These are phyloP conservation scores for Diplodia intermedia DNA, from an alignment of 2,329 filamentous ascomycete genomes.

Conservation along the genomic window DNA sequence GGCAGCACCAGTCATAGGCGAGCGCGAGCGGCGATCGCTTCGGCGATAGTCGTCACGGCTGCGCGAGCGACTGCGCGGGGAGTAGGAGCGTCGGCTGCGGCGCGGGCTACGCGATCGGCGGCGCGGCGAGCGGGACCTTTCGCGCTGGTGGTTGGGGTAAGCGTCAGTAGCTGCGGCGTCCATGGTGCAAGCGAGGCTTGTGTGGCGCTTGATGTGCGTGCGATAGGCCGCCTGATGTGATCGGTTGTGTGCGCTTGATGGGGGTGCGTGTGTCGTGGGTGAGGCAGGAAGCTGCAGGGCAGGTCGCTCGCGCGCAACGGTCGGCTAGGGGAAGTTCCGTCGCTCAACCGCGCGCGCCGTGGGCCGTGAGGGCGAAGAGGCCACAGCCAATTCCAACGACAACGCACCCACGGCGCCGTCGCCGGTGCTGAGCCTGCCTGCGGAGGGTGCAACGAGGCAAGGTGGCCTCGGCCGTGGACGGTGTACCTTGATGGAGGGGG, in stretches of 20 bases:
- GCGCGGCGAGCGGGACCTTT: slow-evolving; percentile 80
- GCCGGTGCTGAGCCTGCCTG: slow-evolving; percentile 7
- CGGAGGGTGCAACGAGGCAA: neutral
- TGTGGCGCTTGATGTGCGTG: slow-evolving; percentile 30
- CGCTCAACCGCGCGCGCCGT: slow-evolving; percentile 31
- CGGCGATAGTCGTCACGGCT: slow-evolving; percentile 67
- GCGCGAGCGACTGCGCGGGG: slow-evolving; percentile 74
- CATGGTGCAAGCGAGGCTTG: slow-evolving; percentile 29
- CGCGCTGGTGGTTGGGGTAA: slow-evolving; percentile 64
- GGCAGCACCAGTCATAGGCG: slow-evolving; percentile 78
- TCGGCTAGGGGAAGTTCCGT: slow-evolving; percentile 33
- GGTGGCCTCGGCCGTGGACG: slow-evolving; percentile 2
- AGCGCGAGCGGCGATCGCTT: slow-evolving; percentile 68
- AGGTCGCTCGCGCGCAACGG: slow-evolving; percentile 32
- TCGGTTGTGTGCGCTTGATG: slow-evolving; percentile 25
- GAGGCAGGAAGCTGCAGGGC: slow-evolving; percentile 31
- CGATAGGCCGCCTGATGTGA: slow-evolving; percentile 25
- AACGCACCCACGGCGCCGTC: neutral
- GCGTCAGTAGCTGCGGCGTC: slow-evolving; percentile 30
- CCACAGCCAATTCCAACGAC: slow-evolving; percentile 21
- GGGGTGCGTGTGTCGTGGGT: slow-evolving; percentile 26
- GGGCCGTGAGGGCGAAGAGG: slow-evolving; percentile 25
- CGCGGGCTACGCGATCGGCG: slow-evolving; percentile 61
- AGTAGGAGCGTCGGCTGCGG: slow-evolving; percentile 66
- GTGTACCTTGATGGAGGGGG: slow-evolving; percentile 17